phyloP scores from a whole-genome alignment of 306 rosid genomes.

The Pyrus betulifolia region DNA sequence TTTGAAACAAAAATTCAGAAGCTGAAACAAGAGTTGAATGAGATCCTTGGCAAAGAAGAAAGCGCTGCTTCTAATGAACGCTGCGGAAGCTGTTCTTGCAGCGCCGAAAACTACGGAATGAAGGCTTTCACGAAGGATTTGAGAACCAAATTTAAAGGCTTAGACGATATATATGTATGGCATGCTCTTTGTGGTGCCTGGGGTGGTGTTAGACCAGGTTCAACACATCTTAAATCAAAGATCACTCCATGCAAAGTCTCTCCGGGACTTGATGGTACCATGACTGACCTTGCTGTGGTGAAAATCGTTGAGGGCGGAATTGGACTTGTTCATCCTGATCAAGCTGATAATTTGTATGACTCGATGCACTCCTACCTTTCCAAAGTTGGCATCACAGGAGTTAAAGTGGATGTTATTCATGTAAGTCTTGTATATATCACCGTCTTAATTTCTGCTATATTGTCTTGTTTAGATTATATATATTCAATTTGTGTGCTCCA shows the following conservation, averaged over 20 bases:
- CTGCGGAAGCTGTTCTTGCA: constrained; percentile 10
- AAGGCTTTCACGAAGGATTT: constrained; percentile 73
- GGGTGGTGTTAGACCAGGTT: constrained; percentile 88
- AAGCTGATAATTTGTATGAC: constrained; percentile 54
- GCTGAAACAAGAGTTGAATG: constrained; percentile 46
- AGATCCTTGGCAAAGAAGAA: constrained; percentile 37
- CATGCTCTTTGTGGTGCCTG: constrained; percentile 86
- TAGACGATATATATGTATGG: constrained; percentile 82
- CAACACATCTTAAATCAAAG: constrained; percentile 50
- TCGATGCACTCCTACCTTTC: constrained; percentile 84
- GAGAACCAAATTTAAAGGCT: constrained; percentile 52
- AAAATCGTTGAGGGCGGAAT: constrained; percentile 59
- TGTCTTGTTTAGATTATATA: background rate
- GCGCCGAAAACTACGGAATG: constrained; percentile 38
- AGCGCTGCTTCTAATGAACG: background rate
- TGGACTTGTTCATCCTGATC: constrained; percentile 75
- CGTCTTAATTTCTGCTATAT: background rate
- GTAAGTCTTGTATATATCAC: constrained; percentile 28
- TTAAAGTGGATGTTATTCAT: constrained; percentile 79
- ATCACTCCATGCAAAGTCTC: constrained; percentile 56
- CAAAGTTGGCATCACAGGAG: constrained; percentile 65
- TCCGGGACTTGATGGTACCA: constrained; percentile 65
- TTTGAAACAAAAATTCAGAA: constrained; percentile 32
- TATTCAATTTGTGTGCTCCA: background rate
- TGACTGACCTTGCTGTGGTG: constrained; percentile 72